phyloP scores from a whole-genome alignment of 2,329 filamentous ascomycete genomes.

The Penicillium capsulatum region DNA sequence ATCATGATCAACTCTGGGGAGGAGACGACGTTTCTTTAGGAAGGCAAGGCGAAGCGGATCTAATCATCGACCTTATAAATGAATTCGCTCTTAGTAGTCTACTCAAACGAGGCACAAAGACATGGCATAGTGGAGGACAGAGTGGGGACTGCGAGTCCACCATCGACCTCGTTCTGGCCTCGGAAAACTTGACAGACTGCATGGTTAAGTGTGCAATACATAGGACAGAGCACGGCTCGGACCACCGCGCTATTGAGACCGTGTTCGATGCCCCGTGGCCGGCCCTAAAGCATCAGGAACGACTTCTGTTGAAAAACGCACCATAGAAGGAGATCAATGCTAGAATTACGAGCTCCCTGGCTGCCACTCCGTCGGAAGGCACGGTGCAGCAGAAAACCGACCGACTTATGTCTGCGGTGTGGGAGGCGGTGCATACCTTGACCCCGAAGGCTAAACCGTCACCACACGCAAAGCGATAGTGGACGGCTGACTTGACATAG shows the following conservation, averaged over 20 bases:
- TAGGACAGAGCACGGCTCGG: constrained; percentile 23
- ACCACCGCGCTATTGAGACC: constrained; percentile 31
- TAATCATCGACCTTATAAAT: constrained; percentile 37
- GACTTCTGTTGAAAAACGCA: constrained; percentile 22
- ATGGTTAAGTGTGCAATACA: constrained; percentile 17
- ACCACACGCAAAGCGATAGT: constrained; percentile 20
- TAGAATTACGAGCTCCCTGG: too few species aligned
- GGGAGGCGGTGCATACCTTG: constrained; percentile 20
- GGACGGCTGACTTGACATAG: constrained; percentile 21
- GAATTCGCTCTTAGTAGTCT: too few species aligned
- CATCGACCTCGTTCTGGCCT: too few species aligned
- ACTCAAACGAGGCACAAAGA: constrained; percentile 36
- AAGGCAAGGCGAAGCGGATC: constrained; percentile 36
- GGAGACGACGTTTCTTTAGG: constrained; percentile 28
- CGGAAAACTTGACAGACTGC: too few species aligned
- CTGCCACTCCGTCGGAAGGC: too few species aligned
- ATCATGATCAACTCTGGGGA: constrained; percentile 27
- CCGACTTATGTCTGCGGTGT: too few species aligned
- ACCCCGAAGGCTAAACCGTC: constrained; percentile 9
- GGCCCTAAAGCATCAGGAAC: constrained; percentile 10
- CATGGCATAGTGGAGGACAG: constrained; percentile 26
- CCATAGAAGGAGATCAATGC: too few species aligned
- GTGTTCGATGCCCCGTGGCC: constrained; percentile 23
- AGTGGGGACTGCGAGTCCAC: constrained; percentile 19
- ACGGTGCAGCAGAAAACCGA: too few species aligned